Percentiles rank a stretch among this genome's conserved stretches.
Conservation (phyloP, 2,329 filamentous ascomycete species). For the Tolypocladium tundrense region DNA sequence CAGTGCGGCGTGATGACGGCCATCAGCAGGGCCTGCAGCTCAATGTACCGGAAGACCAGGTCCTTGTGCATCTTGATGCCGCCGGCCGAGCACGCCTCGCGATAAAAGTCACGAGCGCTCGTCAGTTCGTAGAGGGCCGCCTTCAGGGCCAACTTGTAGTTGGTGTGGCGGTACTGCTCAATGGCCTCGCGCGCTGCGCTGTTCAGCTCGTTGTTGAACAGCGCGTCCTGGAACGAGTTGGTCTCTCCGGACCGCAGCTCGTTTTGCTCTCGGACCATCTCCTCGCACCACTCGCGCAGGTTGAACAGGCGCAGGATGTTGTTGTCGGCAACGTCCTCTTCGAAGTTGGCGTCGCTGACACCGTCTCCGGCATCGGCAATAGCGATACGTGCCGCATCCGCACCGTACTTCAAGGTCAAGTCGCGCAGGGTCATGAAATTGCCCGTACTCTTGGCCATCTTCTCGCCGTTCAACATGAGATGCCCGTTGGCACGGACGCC, state of each 20-base stretch:
- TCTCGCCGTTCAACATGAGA: conserved; percentile 88
- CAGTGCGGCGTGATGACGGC: conserved; percentile 85
- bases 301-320: conserved; percentile 77
- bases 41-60: conserved; percentile 68
- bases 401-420: conserved; percentile 83
- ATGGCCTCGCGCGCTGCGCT: conserved; percentile 67
- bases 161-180: conserved; percentile 67
- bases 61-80: conserved; percentile 82
- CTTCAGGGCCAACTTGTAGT: conserved; percentile 75
- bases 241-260: conserved; percentile 64
- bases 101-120: conserved; percentile 82
- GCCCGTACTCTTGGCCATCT: conserved; percentile 97
- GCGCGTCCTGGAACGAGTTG: conserved; percentile 70
- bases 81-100: conserved; percentile 66
- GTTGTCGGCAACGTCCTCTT: conserved; percentile 87
- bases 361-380: conserved; percentile 91
- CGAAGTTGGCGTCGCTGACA: conserved; percentile 93
- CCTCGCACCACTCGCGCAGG: conserved; percentile 86
- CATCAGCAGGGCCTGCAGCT: conserved; percentile 75
- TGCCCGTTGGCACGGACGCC: conserved; percentile 86
- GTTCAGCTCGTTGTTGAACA: conserved; percentile 94
- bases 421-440: conserved; percentile 93
- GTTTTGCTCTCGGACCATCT: conserved; percentile 60
- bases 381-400: conserved; percentile 82
- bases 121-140: conserved; percentile 83